These are phyloP conservation scores for Neonectria magnoliae DNA, from an alignment of 2,329 filamentous ascomycete genomes.

Conservation along the genomic window DNA sequence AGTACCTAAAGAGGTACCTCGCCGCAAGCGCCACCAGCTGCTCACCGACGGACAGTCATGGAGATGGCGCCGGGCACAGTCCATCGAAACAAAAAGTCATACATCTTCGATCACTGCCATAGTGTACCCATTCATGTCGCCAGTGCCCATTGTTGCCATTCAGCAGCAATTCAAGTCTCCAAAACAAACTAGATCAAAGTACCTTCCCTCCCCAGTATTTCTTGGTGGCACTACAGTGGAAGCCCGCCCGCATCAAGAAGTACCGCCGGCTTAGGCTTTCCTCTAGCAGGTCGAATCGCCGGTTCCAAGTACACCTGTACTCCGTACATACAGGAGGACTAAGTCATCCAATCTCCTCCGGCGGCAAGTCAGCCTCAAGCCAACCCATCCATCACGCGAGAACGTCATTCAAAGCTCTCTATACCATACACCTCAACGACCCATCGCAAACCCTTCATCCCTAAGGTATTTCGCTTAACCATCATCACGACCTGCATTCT, in stretches of 20 bases:
- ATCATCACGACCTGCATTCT: background rate
- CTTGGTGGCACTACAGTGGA: background rate
- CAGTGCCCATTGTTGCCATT: background rate
- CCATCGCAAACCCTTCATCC: background rate
- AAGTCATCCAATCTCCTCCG: conserved; percentile 34
- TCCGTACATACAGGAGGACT: background rate
- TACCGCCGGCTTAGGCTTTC: conserved; percentile 1
- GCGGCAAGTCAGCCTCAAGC: background rate
- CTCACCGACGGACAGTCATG: background rate
- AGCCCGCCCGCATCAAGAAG: conserved; percentile 1
- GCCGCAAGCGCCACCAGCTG: background rate
- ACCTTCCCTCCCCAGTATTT: background rate
- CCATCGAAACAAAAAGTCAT: background rate
- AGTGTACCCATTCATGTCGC: too few relatives aligned
- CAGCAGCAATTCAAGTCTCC: background rate
- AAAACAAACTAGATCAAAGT: background rate
- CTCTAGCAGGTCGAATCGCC: conserved; percentile 3
- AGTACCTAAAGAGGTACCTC: background rate
- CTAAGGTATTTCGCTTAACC: background rate
- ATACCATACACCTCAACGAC: background rate
- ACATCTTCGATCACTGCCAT: background rate
- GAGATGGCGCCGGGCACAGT: background rate
- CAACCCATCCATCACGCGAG: conserved; percentile 28
- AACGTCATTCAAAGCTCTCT: conserved; percentile 35
- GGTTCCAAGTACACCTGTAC: background rate